phyloP scores from a whole-genome alignment of 352 stramenopile species.

The Pythium volutum region DNA sequence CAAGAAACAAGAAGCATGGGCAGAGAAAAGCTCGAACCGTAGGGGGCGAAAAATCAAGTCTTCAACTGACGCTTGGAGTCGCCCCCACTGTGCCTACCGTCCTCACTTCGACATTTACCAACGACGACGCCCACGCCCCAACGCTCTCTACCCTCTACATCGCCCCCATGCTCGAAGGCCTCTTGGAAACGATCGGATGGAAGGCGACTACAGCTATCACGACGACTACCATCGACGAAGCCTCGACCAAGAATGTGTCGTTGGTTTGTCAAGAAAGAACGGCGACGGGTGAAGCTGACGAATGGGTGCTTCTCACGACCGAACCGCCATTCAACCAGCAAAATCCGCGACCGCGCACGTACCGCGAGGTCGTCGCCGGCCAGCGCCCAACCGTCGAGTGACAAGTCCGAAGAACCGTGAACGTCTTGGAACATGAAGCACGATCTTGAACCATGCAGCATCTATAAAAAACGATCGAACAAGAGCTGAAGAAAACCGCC shows the following conservation, averaged over 20 bases:
- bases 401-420: background rate
- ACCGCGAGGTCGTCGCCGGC: slow-evolving; percentile 32
- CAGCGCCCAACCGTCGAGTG: background rate
- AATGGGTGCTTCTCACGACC: slow-evolving; percentile 19
- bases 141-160: background rate
- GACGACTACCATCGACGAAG: background rate
- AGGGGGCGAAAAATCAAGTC: background rate
- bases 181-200: slow-evolving; percentile 24
- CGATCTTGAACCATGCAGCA: background rate
- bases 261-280: background rate
- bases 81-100: too few relatives aligned
- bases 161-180: slow-evolving; percentile 17
- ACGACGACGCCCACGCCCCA: background rate
- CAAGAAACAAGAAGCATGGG: background rate
- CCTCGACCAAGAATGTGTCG: background rate
- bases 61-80: slow-evolving; percentile 6
- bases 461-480: background rate
- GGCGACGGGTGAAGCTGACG: background rate
- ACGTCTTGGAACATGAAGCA: background rate
- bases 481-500: background rate
- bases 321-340: slow-evolving; percentile 1
- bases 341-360: slow-evolving; percentile 24
- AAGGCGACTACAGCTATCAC: background rate
- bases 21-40: slow-evolving; percentile 4
- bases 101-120: slow-evolving; percentile 6